phyloP scores from a whole-genome alignment of 2,329 filamentous ascomycete genomes.

The Ilyonectria robusta region DNA sequence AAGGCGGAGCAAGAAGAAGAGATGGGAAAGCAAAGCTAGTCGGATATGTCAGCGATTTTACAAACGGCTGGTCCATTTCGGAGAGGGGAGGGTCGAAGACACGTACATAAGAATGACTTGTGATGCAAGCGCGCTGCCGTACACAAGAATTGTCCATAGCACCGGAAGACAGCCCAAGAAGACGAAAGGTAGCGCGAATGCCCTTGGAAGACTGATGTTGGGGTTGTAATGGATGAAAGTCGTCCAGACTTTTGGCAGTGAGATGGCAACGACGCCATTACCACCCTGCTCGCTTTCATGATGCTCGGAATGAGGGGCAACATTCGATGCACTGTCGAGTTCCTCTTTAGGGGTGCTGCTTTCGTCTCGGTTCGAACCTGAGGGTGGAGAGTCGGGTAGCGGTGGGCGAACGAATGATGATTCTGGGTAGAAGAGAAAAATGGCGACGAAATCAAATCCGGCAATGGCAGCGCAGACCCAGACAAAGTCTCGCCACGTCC shows the following conservation, averaged over 20 bases:
- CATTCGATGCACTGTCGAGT: background rate
- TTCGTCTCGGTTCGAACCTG: background rate
- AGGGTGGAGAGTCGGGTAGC: background rate
- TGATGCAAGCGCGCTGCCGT: constrained; percentile 2
- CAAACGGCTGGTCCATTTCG: background rate
- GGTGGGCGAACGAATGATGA: constrained; percentile 10
- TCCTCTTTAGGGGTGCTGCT: background rate
- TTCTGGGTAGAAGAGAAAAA: constrained; percentile 11
- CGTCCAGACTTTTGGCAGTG: background rate
- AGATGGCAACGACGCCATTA: background rate
- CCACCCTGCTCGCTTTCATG: background rate
- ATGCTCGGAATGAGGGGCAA: background rate
- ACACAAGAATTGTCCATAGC: constrained; percentile 15
- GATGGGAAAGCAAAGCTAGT: constrained; percentile 10
- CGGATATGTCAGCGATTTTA: background rate
- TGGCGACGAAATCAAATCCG: constrained; percentile 1
- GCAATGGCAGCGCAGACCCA: constrained; percentile 17
- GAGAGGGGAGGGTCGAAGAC: background rate
- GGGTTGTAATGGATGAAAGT: constrained; percentile 5
- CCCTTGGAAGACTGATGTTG: background rate
- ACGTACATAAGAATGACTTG: constrained; percentile 13
- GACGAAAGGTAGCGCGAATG: constrained; percentile 6
- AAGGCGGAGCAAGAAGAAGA: background rate
- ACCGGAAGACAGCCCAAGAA: constrained; percentile 6
- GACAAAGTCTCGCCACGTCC: constrained; percentile 13